A percentile compares a stretch with the other conserved stretches of the same genome.
phyloP scores from a whole-genome alignment of 257 asterid species.

The Ehretia macrophylla region DNA sequence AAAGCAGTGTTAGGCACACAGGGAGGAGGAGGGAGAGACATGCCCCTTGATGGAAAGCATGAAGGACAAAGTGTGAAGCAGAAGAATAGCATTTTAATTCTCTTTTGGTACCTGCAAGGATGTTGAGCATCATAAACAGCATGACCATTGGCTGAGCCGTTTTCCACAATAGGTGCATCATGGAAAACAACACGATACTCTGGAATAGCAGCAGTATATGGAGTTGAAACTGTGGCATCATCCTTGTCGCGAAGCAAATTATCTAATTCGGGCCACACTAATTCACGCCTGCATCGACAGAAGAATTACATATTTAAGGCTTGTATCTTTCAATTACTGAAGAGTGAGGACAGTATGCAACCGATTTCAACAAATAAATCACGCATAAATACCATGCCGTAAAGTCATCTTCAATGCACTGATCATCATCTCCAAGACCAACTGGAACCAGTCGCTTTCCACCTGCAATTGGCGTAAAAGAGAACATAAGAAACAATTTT shows the following conservation, averaged over 20 bases:
- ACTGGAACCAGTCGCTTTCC: constrained; percentile 70
- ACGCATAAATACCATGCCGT: constrained; percentile 59
- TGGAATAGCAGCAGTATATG: constrained; percentile 87
- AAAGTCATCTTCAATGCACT: constrained; percentile 98
- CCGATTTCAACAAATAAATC: background rate
- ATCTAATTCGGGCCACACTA: constrained; percentile 94
- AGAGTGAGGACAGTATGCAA: background rate
- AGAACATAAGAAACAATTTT: constrained; percentile 4
- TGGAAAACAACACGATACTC: constrained; percentile 84
- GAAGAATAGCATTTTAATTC: constrained; percentile 9
- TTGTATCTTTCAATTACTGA: background rate
- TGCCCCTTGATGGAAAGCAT: background rate
- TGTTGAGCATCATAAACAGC: constrained; percentile 80
- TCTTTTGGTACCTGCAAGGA: constrained; percentile 63
- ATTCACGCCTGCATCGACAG: constrained; percentile 68
- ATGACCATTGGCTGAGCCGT: constrained; percentile 45
- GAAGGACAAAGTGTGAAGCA: background rate
- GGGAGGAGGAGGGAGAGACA: background rate
- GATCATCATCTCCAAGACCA: constrained; percentile 99
- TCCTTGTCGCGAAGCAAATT: constrained; percentile 57
- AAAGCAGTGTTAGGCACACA: constrained; percentile 4
- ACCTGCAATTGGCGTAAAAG: constrained; percentile 41
- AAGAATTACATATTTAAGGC: constrained; percentile 3
- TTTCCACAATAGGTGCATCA: constrained; percentile 37
- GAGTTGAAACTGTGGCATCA: constrained; percentile 65